These are phyloP conservation scores for Cynanchum wilfordii DNA, from an alignment of 257 asterid species.

Conservation along the genomic window DNA sequence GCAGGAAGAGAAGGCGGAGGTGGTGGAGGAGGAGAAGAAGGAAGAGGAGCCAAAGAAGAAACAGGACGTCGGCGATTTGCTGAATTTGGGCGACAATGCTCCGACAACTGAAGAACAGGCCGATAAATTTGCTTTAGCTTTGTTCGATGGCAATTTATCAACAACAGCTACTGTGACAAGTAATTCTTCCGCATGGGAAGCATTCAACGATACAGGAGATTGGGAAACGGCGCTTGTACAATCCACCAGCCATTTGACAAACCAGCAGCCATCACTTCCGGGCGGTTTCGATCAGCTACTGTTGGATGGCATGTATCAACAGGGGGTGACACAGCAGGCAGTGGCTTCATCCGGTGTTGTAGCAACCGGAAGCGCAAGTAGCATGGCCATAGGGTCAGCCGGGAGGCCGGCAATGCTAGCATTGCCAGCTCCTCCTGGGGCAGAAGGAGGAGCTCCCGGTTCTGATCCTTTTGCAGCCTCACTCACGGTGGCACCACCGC, in stretches of 20 bases:
- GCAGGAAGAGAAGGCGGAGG: background rate
- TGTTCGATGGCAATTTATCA: constrained; percentile 54
- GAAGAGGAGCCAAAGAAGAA: constrained; percentile 21
- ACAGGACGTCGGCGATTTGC: constrained; percentile 57
- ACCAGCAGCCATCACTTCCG: constrained; percentile 56
- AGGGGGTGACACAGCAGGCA: constrained; percentile 52
- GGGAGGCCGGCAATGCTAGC: constrained; percentile 83
- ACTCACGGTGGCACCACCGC: constrained; percentile 59
- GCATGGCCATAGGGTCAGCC: constrained; percentile 76
- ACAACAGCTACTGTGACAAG: constrained; percentile 22
- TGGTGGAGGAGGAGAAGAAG: constrained; percentile 11
- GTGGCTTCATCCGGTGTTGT: constrained; percentile 53
- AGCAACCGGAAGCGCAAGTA: constrained; percentile 80
- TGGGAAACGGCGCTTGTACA: constrained; percentile 82
- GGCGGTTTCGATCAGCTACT: constrained; percentile 58
- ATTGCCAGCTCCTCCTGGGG: constrained; percentile 71
- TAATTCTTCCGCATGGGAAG: constrained; percentile 67
- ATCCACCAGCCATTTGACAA: constrained; percentile 63
- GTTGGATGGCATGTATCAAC: constrained; percentile 90
- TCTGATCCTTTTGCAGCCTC: constrained; percentile 60
- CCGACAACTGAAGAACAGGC: constrained; percentile 56
- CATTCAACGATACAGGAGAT: constrained; percentile 68
- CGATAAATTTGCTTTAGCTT: constrained; percentile 67
- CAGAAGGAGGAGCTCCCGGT: constrained; percentile 28
- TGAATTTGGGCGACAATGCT: constrained; percentile 58